phyloP scores from a whole-genome alignment of 352 stramenopile genomes.

The Phytophthora hybrid region DNA sequence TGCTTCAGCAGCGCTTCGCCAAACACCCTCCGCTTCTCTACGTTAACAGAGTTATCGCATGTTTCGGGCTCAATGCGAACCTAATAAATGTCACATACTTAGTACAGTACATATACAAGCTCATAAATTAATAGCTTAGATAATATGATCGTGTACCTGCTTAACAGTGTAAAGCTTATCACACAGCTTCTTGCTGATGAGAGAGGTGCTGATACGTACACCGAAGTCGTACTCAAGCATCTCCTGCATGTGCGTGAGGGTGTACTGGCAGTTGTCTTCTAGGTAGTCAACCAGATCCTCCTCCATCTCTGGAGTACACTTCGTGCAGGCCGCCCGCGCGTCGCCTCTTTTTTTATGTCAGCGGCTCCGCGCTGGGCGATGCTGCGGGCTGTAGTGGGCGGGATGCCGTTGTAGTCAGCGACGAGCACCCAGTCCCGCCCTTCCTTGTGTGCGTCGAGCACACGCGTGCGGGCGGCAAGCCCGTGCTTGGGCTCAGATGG shows the following conservation, averaged over 20 bases:
- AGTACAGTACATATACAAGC: not conserved
- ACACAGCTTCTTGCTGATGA: not conserved
- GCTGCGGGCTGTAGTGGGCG: not conserved
- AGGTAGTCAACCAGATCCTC: not conserved
- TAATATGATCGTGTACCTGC: not conserved
- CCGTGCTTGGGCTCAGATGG: not conserved
- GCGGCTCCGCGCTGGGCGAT: not conserved
- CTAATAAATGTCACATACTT: not conserved
- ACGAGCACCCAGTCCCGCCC: not conserved
- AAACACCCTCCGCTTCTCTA: no score
- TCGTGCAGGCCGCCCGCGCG: not conserved
- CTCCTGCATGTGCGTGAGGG: not conserved
- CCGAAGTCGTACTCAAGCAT: not conserved
- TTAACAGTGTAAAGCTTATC: not conserved
- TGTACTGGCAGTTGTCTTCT: not conserved
- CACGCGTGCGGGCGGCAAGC: not conserved
- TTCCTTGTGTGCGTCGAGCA: not conserved
- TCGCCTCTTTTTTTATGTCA: not conserved
- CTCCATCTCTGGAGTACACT: not conserved
- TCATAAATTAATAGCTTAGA: not conserved
- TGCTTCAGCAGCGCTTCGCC: no score
- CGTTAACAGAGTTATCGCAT: no score
- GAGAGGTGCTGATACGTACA: not conserved
- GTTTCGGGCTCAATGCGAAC: not conserved
- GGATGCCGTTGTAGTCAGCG: not conserved